Conservation (phyloP, 495 filamentous ascomycete genomes). For the Penicillium arizonense region DNA sequence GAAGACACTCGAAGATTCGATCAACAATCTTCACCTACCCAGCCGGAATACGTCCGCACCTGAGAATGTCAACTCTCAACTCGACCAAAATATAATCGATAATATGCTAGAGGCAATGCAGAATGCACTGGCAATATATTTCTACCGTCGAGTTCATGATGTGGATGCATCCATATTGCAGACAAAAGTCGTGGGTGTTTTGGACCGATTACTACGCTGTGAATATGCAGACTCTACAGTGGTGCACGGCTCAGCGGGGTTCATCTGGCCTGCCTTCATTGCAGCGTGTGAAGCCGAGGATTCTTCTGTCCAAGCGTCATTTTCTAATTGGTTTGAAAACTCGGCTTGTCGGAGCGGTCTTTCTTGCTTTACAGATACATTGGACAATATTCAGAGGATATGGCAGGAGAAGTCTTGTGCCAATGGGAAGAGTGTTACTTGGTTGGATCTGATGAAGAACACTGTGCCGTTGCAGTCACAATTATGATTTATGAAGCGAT, state of each 20-base stretch:
- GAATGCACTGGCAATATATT: constrained; percentile 26
- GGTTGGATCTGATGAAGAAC: constrained; percentile 21
- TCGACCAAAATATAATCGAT: constrained; percentile 10
- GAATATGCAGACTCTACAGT: constrained; percentile 17
- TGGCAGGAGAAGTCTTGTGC: constrained; percentile 15
- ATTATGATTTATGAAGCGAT: neutral
- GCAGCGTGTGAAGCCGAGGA: constrained; percentile 28
- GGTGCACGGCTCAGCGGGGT: constrained; percentile 19
- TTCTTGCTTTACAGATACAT: constrained; percentile 13
- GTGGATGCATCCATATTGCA: constrained; percentile 22
- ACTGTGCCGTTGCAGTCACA: constrained; percentile 3
- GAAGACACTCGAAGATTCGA: constrained; percentile 21
- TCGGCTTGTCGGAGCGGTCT: constrained; percentile 18
- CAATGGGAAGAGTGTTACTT: constrained; percentile 15
- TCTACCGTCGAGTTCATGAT: constrained; percentile 31
- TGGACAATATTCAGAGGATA: constrained; percentile 12
- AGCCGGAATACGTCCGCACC: constrained; percentile 1
- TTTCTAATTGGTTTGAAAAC: constrained; percentile 23
- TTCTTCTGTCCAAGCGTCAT: constrained; percentile 18
- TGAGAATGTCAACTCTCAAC: constrained; percentile 9
- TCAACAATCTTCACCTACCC: constrained; percentile 15
- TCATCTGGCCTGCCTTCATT: constrained; percentile 31
- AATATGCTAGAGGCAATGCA: constrained; percentile 25
- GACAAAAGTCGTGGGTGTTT: constrained; percentile 17
- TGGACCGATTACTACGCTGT: constrained; percentile 18